phyloP scores from a whole-genome alignment of 2,329 filamentous ascomycete species.

The Pseudocercospora ulei region DNA sequence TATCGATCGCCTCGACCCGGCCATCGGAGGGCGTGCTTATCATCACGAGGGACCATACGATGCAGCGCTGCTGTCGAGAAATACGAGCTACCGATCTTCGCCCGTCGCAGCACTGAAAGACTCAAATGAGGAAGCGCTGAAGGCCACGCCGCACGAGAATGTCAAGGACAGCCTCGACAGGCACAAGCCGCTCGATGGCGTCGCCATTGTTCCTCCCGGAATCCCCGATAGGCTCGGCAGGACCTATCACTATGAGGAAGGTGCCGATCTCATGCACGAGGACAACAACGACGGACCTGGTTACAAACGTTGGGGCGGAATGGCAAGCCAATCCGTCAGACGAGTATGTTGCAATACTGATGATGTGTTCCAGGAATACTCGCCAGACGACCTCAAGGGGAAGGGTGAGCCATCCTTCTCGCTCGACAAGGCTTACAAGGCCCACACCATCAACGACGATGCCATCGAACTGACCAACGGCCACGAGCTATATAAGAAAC shows the following conservation, averaged over 20 bases:
- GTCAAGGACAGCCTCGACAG: conserved; percentile 61
- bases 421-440: conserved; percentile 58
- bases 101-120: conserved; percentile 67
- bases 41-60: conserved; percentile 91
- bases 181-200: conserved; percentile 73
- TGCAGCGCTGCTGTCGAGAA: conserved; percentile 64
- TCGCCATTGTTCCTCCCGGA: conserved; percentile 66
- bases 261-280: conserved; percentile 75
- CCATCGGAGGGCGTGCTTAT: conserved; percentile 55
- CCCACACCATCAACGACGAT: conserved; percentile 42
- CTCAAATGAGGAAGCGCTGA: conserved; percentile 65
- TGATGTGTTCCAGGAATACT: conserved; percentile 49
- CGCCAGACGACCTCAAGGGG: conserved; percentile 68
- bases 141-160: conserved; percentile 69
- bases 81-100: conserved; percentile 49
- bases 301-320: conserved; percentile 64
- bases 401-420: conserved; percentile 69
- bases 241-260: conserved; percentile 69
- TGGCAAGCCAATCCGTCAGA: conserved; percentile 48
- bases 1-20: conserved; percentile 68
- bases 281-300: conserved; percentile 57
- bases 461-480: conserved; percentile 42
- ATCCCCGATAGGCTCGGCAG: conserved; percentile 57
- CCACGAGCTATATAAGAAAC: conserved; percentile 34
- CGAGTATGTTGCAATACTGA: conserved; percentile 11